These are phyloP conservation scores for Guillardia theta DNA, from an alignment of 78 protist species.

Conservation along the genomic window DNA sequence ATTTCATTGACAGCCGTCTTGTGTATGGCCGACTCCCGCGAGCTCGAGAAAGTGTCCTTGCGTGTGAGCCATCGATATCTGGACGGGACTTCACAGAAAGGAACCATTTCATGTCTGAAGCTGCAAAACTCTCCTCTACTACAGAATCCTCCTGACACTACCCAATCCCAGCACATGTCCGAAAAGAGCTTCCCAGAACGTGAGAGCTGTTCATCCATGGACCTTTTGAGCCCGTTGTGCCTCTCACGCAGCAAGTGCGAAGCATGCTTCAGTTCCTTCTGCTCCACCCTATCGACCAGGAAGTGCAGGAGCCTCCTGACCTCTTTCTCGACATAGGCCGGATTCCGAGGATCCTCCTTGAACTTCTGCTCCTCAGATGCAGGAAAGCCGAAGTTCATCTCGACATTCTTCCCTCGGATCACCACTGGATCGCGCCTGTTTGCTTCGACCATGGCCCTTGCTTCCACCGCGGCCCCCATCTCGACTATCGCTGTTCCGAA, in stretches of 20 bases:
- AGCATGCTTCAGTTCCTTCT: no score
- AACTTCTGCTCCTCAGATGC: no score
- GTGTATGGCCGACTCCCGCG: neutral
- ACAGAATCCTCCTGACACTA: neutral
- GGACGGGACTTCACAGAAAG: neutral
- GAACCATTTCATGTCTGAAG: neutral
- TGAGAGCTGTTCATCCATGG: no score
- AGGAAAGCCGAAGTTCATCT: no score
- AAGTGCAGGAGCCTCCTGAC: no score
- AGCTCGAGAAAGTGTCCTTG: neutral
- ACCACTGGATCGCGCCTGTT: neutral
- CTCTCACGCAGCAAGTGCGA: no score
- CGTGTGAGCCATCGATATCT: neutral
- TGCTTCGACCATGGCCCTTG: neutral
- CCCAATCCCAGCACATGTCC: neutral
- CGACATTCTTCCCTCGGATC: neutral
- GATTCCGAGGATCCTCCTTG: no score
- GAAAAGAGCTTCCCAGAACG: no score
- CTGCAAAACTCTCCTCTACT: neutral
- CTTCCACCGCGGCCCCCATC: neutral
- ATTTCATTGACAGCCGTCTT: neutral
- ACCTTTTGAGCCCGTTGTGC: no score
- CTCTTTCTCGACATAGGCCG: no score
- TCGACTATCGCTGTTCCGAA: neutral
- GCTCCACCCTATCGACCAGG: no score